These are phyloP conservation scores for Xylaria multiplex DNA, from an alignment of 2,329 filamentous ascomycete genomes.

Conservation along the genomic window DNA sequence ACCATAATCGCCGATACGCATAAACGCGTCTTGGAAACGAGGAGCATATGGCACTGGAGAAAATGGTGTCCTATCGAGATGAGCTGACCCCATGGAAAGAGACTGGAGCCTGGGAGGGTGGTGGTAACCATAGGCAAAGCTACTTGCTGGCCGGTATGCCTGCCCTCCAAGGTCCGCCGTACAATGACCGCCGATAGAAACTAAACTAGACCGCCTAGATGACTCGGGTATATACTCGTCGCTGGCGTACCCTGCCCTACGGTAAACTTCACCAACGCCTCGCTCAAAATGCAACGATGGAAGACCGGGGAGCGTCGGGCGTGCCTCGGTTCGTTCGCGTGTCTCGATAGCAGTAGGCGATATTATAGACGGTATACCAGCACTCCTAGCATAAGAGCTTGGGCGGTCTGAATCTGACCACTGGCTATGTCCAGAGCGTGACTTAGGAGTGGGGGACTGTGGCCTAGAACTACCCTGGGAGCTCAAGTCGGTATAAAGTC, in stretches of 20 bases:
- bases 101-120: slow-evolving; percentile 59
- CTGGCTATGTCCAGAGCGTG: slow-evolving; percentile 47
- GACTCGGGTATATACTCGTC: slow-evolving; percentile 52
- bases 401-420: slow-evolving; percentile 51
- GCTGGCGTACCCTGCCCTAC: slow-evolving; percentile 48
- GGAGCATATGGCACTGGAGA: slow-evolving; percentile 54
- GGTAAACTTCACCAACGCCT: slow-evolving; percentile 47
- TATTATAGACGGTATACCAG: slow-evolving; percentile 47
- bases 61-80: slow-evolving; percentile 58
- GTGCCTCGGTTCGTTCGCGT: slow-evolving; percentile 51
- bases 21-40: slow-evolving; percentile 55
- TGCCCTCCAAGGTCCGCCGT: slow-evolving; percentile 49
- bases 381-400: slow-evolving; percentile 50
- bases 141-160: slow-evolving; percentile 49
- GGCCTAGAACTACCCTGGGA: slow-evolving; percentile 46
- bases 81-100: slow-evolving; percentile 56
- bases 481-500: slow-evolving; percentile 53
- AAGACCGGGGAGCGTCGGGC: slow-evolving; percentile 55
- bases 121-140: slow-evolving; percentile 54
- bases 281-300: slow-evolving; percentile 54
- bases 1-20: slow-evolving; percentile 55
- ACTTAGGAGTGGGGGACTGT: slow-evolving; percentile 50
- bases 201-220: slow-evolving; percentile 42
- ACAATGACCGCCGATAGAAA: slow-evolving; percentile 42
- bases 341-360: slow-evolving; percentile 49